Percentiles rank a stretch among this genome's conserved stretches.
Conservation (phyloP, 129 eudicot genomes). For the Tagetes erecta region DNA sequence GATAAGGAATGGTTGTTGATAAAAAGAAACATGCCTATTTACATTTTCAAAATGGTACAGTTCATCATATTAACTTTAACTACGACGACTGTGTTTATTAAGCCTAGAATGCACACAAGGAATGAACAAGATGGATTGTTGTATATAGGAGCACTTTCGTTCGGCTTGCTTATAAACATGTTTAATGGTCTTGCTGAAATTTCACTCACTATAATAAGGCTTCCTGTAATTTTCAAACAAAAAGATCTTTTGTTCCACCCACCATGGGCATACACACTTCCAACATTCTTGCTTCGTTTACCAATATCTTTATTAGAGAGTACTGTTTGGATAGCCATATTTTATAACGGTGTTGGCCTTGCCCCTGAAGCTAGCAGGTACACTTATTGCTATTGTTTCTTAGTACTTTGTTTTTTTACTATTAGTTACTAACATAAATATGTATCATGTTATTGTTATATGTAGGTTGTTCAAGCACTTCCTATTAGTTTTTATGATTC, state of each 20-base stretch:
- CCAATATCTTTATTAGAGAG: constrained; percentile 76
- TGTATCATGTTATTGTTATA: constrained; percentile 16
- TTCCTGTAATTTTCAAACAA: constrained; percentile 88
- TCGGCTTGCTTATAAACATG: constrained; percentile 52
- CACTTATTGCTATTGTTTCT: constrained; percentile 16
- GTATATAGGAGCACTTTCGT: constrained; percentile 57
- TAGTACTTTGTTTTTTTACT: neutral
- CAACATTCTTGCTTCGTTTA: constrained; percentile 60
- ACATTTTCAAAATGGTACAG: constrained; percentile 65
- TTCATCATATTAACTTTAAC: constrained; percentile 53
- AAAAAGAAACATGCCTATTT: constrained; percentile 64
- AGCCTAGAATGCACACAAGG: constrained; percentile 45
- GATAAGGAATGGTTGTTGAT: constrained; percentile 76
- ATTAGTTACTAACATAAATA: neutral
- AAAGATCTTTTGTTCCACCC: constrained; percentile 83
- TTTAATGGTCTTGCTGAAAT: constrained; percentile 83
- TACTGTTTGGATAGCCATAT: constrained; percentile 48
- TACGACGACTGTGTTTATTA: constrained; percentile 50
- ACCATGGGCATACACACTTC: constrained; percentile 72
- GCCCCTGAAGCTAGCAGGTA: constrained; percentile 88
- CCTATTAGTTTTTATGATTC: constrained; percentile 55
- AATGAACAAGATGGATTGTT: constrained; percentile 59
- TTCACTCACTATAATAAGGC: constrained; percentile 54
- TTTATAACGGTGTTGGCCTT: constrained; percentile 69
- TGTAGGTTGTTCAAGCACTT: constrained; percentile 84